Percentiles rank a stretch among this genome's conserved stretches.
phyloP scores from a whole-genome alignment of 257 asterid genomes.

The Solanum gracilifrons region DNA sequence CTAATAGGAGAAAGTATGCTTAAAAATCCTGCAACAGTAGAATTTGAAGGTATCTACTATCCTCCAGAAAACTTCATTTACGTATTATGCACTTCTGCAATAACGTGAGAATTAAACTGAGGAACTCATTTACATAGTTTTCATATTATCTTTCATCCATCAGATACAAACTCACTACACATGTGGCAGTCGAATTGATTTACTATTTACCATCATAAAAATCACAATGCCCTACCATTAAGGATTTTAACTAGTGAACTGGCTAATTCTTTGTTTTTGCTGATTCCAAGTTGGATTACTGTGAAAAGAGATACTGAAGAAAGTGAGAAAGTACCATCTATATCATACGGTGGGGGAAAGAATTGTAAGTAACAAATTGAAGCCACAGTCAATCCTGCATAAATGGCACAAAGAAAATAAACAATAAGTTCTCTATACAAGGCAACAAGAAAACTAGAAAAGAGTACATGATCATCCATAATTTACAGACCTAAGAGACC shows the following conservation, averaged over 20 bases:
- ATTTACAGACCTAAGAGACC: conserved; percentile 44
- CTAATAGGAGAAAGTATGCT: background rate
- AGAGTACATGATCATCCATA: background rate
- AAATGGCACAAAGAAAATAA: conserved; percentile 9
- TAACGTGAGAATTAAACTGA: background rate
- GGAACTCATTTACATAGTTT: background rate
- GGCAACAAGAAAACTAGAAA: background rate
- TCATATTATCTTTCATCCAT: background rate
- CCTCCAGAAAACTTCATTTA: background rate
- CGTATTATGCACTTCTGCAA: background rate
- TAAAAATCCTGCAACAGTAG: background rate
- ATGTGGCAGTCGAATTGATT: background rate
- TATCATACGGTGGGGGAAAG: conserved; percentile 81
- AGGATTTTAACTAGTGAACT: background rate
- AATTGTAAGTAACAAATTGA: conserved; percentile 87
- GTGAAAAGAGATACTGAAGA: background rate
- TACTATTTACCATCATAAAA: background rate
- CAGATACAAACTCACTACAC: background rate
- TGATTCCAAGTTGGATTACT: background rate
- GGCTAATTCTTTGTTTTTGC: background rate
- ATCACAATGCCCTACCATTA: background rate
- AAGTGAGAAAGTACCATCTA: conserved; percentile 45
- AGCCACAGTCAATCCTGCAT: conserved; percentile 73
- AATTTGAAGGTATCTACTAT: background rate
- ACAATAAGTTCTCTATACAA: background rate